A percentile compares a stretch with the other conserved stretches of the same genome.
Evolutionary conservation across 116 monocot genomes (phyloP).

Genomic region (Phalaenopsis hybrid): DNA sequence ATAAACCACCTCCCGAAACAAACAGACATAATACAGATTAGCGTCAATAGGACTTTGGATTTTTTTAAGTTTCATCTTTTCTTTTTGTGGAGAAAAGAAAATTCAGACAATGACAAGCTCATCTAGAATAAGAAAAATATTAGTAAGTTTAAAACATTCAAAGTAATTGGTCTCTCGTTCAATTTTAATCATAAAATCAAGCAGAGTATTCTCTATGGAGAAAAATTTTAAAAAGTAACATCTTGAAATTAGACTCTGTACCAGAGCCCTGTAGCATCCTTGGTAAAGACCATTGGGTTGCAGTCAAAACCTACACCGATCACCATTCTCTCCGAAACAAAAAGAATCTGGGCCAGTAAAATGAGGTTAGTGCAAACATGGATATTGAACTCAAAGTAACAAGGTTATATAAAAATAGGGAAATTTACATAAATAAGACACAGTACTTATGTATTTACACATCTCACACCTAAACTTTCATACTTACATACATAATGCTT

Average conservation of each 20-base stretch:
- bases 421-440: no score
- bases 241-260: slow-evolving; percentile 20
- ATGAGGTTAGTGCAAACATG: slow-evolving; percentile 2
- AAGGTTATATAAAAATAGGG: background rate
- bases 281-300: slow-evolving; percentile 82
- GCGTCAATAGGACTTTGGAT: no score
- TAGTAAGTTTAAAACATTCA: background rate
- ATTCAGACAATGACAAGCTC: background rate
- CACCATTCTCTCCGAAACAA: slow-evolving; percentile 80
- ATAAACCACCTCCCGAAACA: background rate
- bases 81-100: background rate
- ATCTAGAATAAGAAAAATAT: background rate
- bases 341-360: slow-evolving; percentile 56
- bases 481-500: no score
- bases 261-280: slow-evolving; percentile 87
- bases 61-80: background rate
- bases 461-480: no score
- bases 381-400: background rate
- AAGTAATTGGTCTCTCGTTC: background rate
- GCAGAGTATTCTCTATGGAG: background rate
- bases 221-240: background rate
- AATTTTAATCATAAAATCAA: background rate
- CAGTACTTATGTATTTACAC: no score
- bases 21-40: background rate
- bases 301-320: slow-evolving; percentile 95